Evolutionary conservation across 768 basidiomycete genomes (phyloP).

Genomic region (Mycena galopus): DNA sequence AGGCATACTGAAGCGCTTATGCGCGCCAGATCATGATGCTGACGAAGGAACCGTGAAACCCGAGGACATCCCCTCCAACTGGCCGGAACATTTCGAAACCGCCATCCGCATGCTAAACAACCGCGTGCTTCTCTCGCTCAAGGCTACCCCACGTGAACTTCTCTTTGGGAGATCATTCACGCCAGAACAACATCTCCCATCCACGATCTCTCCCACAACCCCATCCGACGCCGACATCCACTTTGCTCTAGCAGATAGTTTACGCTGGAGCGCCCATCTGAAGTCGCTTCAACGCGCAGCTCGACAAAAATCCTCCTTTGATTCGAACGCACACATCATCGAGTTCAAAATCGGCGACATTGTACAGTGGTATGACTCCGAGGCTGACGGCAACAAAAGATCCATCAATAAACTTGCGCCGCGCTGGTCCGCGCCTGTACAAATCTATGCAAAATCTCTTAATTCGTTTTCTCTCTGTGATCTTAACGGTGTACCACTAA

Average conservation of each 20-base stretch:
- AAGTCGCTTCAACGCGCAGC: constrained; percentile 31
- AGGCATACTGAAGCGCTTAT: constrained; percentile 37
- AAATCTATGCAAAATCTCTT: constrained; percentile 23
- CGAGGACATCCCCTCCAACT: constrained; percentile 37
- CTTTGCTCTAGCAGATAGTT: constrained; percentile 39
- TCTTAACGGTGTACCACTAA: constrained; percentile 31
- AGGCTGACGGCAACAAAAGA: constrained; percentile 27
- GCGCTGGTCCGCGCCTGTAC: constrained; percentile 44
- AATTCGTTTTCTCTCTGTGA: constrained; percentile 42
- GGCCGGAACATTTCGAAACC: constrained; percentile 42
- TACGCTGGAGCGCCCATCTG: constrained; percentile 37
- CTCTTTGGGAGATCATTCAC: constrained; percentile 47
- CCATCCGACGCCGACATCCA: constrained; percentile 31
- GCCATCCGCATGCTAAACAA: constrained; percentile 40
- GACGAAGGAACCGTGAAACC: constrained; percentile 20
- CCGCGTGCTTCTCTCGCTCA: constrained; percentile 39
- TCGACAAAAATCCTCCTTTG: constrained; percentile 38
- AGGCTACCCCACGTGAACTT: constrained; percentile 43
- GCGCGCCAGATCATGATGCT: constrained; percentile 41
- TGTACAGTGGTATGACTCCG: constrained; percentile 39
- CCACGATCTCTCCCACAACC: background rate
- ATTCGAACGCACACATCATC: constrained; percentile 31
- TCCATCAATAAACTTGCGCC: constrained; percentile 42
- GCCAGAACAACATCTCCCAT: background rate
- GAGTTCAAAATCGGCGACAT: constrained; percentile 40